Evolutionary conservation across 257 asterid species (phyloP).

Genomic region (Thymus mandschuricus): DNA sequence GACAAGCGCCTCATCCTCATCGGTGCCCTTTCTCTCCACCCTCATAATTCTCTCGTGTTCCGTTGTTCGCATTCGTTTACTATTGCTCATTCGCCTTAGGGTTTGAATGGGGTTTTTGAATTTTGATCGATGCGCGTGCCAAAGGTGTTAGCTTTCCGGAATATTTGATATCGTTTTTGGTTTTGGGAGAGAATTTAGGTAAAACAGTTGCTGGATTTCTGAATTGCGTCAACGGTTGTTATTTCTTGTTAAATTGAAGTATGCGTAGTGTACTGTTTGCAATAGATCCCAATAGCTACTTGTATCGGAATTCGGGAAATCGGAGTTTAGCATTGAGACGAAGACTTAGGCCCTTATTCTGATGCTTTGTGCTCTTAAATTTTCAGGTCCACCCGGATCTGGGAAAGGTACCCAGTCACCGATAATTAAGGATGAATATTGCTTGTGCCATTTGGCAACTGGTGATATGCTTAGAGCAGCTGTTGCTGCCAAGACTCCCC

Average conservation of each 20-base stretch:
- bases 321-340: not conserved
- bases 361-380: conserved; percentile 19
- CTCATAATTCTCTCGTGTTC: not conserved
- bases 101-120: conserved; percentile 15
- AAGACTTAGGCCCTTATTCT: not conserved
- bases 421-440: conserved; percentile 78
- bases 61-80: not conserved
- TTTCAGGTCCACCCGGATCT: conserved; percentile 90
- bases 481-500: no score
- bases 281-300: not conserved
- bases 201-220: not conserved
- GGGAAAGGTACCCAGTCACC: conserved; percentile 98
- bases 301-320: not conserved
- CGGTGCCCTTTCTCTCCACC: conserved; percentile 38
- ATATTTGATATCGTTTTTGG: not conserved
- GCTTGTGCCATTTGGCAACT: conserved; percentile 93
- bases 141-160: not conserved
- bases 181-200: not conserved
- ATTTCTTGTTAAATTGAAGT: not conserved
- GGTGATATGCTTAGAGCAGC: conserved; percentile 72
- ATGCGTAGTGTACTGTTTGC: not conserved
- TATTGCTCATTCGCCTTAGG: conserved; percentile 1
- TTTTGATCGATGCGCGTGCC: conserved; percentile 26
- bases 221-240: not conserved
- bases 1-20: conserved; percentile 90